Evolutionary conservation across 2,329 filamentous ascomycete genomes (phyloP), one percentile per base, ranked within the genome.

Genomic region (Coniochaeta pulveracea): DNA sequence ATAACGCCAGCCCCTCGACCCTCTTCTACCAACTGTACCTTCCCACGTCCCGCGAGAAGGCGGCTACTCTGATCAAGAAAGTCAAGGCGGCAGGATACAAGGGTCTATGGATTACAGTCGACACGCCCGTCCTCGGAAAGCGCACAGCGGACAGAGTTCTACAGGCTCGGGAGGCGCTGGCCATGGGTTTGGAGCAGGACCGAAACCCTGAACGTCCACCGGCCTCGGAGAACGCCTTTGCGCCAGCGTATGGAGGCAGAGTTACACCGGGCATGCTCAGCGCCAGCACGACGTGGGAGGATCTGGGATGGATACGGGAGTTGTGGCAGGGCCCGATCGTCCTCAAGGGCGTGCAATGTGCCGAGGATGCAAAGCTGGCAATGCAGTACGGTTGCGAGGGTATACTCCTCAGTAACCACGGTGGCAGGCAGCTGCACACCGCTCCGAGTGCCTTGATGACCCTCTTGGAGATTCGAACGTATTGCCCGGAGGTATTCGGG

Each of bases 381-480:
- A 53, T 71, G 16, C 71, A 65, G 58, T 47, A 51, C 11, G 68
- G 67, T 1, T 32, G 21, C 23, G 16, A 36, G 10, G 34, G 28
- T 11, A 33, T 36, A 11, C 21, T 36, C 14, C 28, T 36, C 14
- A 36, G 34, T 11, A 36, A 36, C 29, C 67, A 72, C 35, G 67
- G 67, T 3, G 66, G 67, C 1, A 51, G 66, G 8, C 66, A 69
- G 41, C 44, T 69, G 34, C 64, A 71, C 40, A 57, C 54, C 4
- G 59, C 61, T 6, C 52, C 60, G 15, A 55, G 60, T 7, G 54
- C 57, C 2, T 48, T 69, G 26, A 50, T 61, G 24, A 58, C 56
- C 2, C 47, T 68, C 11, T 49, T 66, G 2, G 63, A 66, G 42
- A 60, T 66, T 33, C 60, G 61, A 15, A 44, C 45, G 19, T 50